These are phyloP conservation scores for Auricularia cornea DNA, from an alignment of 768 basidiomycete genomes.

Conservation along the genomic window DNA sequence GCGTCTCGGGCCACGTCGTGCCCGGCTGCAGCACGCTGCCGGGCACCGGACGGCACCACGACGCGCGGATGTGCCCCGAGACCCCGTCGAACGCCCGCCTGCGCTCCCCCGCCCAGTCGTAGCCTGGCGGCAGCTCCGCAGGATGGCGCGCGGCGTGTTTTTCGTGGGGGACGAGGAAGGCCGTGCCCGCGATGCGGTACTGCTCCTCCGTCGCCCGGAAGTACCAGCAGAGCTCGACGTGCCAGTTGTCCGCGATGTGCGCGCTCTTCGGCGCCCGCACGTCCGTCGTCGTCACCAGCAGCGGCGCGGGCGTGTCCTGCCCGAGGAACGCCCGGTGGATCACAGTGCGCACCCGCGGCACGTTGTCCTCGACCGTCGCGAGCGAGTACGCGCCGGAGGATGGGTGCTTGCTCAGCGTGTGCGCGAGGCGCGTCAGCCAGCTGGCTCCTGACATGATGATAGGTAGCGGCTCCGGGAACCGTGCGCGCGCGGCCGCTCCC, in stretches of 20 bases:
- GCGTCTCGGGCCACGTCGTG: slow-evolving; percentile 48
- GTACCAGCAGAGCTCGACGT: slow-evolving; percentile 71
- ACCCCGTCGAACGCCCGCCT: slow-evolving; percentile 50
- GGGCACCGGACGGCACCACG: slow-evolving; percentile 62
- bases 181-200: slow-evolving; percentile 57
- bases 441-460: not conserved
- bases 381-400: slow-evolving; percentile 34
- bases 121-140: slow-evolving; percentile 27
- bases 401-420: not conserved
- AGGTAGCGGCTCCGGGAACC: too few relatives aligned
- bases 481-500: not conserved
- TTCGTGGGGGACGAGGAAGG: slow-evolving; percentile 47
- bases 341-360: slow-evolving; percentile 57
- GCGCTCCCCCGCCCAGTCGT: slow-evolving; percentile 64
- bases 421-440: not conserved
- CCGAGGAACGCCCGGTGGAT: slow-evolving; percentile 51
- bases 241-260: slow-evolving; percentile 42
- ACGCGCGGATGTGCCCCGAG: slow-evolving; percentile 56
- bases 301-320: slow-evolving; percentile 35
- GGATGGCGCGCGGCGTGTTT: slow-evolving; percentile 20
- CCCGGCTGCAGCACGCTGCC: slow-evolving; percentile 48
- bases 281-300: slow-evolving; percentile 65
- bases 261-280: slow-evolving; percentile 58
- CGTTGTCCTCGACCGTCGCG: slow-evolving; percentile 41
- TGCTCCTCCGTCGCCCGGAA: slow-evolving; percentile 58